Evolutionary conservation across 441 rosid genomes (phyloP).

Genomic region (Raphanus hybrid): DNA sequence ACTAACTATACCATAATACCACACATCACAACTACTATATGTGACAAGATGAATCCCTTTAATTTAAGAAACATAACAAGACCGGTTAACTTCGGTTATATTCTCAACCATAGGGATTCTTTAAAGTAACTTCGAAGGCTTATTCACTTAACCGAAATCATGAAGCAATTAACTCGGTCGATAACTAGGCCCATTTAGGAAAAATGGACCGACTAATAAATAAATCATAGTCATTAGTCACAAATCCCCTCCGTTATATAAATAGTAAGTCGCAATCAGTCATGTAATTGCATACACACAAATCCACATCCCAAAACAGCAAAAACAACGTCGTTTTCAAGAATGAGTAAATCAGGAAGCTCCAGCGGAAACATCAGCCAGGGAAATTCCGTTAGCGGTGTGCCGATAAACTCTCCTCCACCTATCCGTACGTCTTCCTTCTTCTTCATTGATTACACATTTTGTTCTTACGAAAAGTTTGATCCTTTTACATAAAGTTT

Average conservation of each 20-base stretch:
- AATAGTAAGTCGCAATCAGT: neutral
- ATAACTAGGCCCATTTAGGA: neutral
- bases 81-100: neutral
- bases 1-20: neutral
- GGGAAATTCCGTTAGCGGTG: neutral
- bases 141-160: neutral
- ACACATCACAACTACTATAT: neutral
- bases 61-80: neutral
- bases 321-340: neutral
- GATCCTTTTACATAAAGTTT: neutral
- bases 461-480: neutral
- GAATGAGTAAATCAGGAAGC: slow-evolving; percentile 1
- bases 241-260: neutral
- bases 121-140: neutral
- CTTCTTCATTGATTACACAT: neutral
- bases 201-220: neutral
- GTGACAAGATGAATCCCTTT: neutral
- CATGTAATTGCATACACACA: neutral
- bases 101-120: neutral
- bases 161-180: no score
- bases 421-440: neutral
- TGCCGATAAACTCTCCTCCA: neutral
- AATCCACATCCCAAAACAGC: neutral
- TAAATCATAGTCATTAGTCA: no score
- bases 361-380: neutral